Conservation (phyloP, 345 rosid species). For the Salix arbutifolia region DNA sequence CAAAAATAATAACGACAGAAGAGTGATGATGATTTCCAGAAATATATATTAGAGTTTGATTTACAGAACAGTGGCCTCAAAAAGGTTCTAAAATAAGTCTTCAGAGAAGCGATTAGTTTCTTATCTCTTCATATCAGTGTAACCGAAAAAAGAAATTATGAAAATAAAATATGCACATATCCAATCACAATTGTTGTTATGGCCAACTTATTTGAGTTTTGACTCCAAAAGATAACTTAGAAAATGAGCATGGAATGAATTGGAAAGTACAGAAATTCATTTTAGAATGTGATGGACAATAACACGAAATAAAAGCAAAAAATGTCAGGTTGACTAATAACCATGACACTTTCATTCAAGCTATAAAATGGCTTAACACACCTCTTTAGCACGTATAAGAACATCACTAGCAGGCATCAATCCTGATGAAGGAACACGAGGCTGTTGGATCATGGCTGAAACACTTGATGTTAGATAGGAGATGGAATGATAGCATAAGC, state of each 20-base stretch:
- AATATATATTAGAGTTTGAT: neutral
- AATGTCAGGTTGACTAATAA: neutral
- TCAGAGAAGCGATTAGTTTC: neutral
- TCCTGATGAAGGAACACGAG: slow-evolving; percentile 79
- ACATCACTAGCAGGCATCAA: slow-evolving; percentile 86
- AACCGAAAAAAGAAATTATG: neutral
- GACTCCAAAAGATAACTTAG: neutral
- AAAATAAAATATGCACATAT: neutral
- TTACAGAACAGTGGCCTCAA: neutral
- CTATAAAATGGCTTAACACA: slow-evolving; percentile 17
- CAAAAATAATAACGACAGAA: slow-evolving; percentile 16
- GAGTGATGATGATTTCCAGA: neutral
- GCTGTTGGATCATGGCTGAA: slow-evolving; percentile 82
- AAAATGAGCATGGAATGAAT: neutral
- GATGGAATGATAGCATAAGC: neutral
- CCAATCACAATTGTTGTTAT: neutral
- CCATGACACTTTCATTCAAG: neutral
- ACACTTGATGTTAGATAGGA: neutral
- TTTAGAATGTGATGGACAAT: neutral
- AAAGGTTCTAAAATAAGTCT: neutral
- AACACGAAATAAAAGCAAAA: neutral
- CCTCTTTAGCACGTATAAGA: slow-evolving; percentile 86
- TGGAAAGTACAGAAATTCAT: neutral
- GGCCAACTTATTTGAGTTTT: neutral
- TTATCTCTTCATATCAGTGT: neutral